Base-by-base conservation (phyloP, 139 green algal species). In the Edaphochlamys debaryana region DNA sequence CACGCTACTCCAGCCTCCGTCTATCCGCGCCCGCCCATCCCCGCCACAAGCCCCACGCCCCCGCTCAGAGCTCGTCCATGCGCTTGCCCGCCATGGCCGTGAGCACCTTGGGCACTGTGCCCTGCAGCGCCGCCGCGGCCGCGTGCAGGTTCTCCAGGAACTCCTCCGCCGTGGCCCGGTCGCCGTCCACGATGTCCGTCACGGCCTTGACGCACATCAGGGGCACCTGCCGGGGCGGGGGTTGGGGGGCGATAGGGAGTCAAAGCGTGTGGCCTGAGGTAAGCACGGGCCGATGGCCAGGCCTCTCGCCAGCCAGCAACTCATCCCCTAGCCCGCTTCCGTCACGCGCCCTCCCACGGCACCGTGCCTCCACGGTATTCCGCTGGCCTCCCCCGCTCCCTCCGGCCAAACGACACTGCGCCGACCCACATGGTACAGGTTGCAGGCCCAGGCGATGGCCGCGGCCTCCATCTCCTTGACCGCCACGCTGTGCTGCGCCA, bases 391-490 rank as follows among this genome's bases (percentile, higher is more conserved):
- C n/a, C n/a, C n/a, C n/a, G n/a, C n/a, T n/a, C n/a, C n/a, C n/a
- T n/a, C n/a, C n/a, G n/a, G n/a, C n/a, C n/a, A n/a, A n/a, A n/a
- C n/a, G n/a, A n/a, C n/a, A n/a, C n/a, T n/a, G n/a, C n/a, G n/a
- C n/a, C n/a, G n/a, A n/a, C 73, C n/a, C 56, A 80, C 90, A 23
- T 75, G 41, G 69, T 92, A 96, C 13, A 98, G 79, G 54, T 84
- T 52, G 4, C 91, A 92, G 30, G 90, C 84, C 94, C 95, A 98
- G 0, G 93, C 93, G 41, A 98, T 92, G 29, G 91, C 93, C 5
- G 95, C 95, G 1, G 92, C 95, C 85, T 99, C 97, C 97, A 99
- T 99, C 84, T 99, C 97, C 90, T 99, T 98, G 9, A 99, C 85
- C 2, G 92, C 94, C 23, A 84, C 82, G 34, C 89, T 76, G 78